A percentile compares a stretch with the other conserved stretches of the same genome.
Evolutionary conservation across 1,284 basidiomycete genomes (phyloP).

Genomic region (Melanopsichium pennsylvanicum): DNA sequence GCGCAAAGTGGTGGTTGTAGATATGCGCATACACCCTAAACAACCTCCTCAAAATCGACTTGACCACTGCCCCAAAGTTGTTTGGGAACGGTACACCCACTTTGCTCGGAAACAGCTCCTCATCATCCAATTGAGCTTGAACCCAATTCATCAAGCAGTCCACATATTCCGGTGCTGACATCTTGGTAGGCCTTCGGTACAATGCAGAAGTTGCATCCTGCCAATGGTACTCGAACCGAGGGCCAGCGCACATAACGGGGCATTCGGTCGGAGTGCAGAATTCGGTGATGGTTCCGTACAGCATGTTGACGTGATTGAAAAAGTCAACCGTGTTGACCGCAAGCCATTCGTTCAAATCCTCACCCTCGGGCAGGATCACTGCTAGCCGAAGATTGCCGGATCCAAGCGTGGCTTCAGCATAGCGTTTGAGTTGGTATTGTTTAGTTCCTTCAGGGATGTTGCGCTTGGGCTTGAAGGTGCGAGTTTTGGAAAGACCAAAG

Average conservation of each 20-base stretch:
- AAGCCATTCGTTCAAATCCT: constrained; percentile 64
- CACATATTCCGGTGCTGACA: constrained; percentile 78
- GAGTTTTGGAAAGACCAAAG: constrained; percentile 72
- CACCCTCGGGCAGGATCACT: constrained; percentile 62
- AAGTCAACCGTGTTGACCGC: constrained; percentile 66
- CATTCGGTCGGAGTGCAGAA: constrained; percentile 71
- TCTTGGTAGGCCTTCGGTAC: constrained; percentile 62
- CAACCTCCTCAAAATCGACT: constrained; percentile 87
- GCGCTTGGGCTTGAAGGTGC: constrained; percentile 95
- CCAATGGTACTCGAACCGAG: constrained; percentile 97
- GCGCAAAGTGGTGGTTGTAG: constrained; percentile 99
- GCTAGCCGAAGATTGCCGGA: constrained; percentile 63
- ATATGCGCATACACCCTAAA: constrained; percentile 98
- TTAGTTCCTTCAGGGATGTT: constrained; percentile 95
- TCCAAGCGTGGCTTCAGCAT: constrained; percentile 94
- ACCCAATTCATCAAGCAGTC: constrained; percentile 99
- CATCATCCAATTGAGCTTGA: constrained; percentile 90
- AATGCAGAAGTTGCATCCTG: constrained; percentile 73
- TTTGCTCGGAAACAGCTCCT: constrained; percentile 89
- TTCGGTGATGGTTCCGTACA: constrained; percentile 65
- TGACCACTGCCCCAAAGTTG: constrained; percentile 88
- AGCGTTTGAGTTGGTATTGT: constrained; percentile 94
- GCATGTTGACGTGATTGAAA: constrained; percentile 66
- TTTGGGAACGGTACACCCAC: constrained; percentile 92
- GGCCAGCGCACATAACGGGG: constrained; percentile 97